These are phyloP conservation scores for Lathyrus sativus DNA, from an alignment of 306 rosid genomes.

Conservation along the genomic window DNA sequence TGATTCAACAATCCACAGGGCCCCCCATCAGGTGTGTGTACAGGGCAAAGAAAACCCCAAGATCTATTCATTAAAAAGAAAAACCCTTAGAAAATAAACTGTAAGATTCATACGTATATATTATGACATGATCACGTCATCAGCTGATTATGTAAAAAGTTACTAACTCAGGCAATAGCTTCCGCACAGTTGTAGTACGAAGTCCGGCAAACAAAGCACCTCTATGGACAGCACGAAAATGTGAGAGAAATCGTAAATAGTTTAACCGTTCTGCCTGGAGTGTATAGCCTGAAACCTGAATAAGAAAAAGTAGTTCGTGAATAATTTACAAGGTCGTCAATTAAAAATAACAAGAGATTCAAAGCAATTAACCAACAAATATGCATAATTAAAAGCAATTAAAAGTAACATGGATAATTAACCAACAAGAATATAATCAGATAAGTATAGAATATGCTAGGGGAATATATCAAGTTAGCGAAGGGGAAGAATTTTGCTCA, in stretches of 20 bases:
- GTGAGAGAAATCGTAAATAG: conserved; percentile 82
- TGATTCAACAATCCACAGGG: conserved; percentile 98
- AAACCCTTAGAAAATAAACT: conserved; percentile 14
- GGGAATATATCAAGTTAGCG: not conserved
- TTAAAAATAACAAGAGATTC: conserved; percentile 15
- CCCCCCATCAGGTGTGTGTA: conserved; percentile 98
- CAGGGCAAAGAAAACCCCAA: conserved; percentile 99
- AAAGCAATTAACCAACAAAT: conserved; percentile 11
- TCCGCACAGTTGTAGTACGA: conserved; percentile 94
- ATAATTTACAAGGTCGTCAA: conserved; percentile 6
- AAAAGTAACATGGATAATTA: conserved; percentile 24
- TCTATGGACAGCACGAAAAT: conserved; percentile 97
- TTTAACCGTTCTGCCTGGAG: conserved; percentile 92
- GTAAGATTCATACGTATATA: not conserved
- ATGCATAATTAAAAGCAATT: conserved; percentile 5
- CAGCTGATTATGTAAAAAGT: conserved; percentile 22
- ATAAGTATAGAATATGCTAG: not conserved
- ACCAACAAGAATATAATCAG: not conserved
- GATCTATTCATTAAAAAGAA: conserved; percentile 53
- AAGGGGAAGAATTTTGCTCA: not conserved
- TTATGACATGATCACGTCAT: conserved; percentile 9
- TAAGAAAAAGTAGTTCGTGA: conserved; percentile 43
- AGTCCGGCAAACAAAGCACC: conserved; percentile 95
- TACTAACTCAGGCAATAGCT: conserved; percentile 89
- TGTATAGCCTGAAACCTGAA: conserved; percentile 82